Percentiles rank a stretch among this genome's conserved stretches.
Evolutionary conservation across 805 yeast genomes (phyloP).

Genomic region (Wickerhamiella spandovensis): DNA sequence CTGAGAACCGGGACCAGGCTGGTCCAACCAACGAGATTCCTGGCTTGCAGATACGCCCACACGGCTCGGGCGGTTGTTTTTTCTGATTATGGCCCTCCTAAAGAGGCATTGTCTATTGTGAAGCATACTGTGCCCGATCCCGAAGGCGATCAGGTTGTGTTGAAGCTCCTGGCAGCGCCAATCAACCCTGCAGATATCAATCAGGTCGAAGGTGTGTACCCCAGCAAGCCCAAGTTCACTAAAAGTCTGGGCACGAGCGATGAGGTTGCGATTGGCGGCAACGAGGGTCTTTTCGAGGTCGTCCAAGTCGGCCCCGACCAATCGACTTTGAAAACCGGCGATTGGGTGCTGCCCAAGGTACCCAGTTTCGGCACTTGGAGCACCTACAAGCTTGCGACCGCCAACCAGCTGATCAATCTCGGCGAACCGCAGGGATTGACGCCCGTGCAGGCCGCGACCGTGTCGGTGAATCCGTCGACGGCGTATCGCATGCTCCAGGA

Average conservation of each 20-base stretch:
- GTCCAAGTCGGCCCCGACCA: slow-evolving; percentile 52
- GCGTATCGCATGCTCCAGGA: slow-evolving; percentile 79
- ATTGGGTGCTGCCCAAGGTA: slow-evolving; percentile 71
- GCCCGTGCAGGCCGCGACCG: slow-evolving; percentile 56
- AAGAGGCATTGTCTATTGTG: slow-evolving; percentile 25
- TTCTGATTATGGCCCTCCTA: slow-evolving; percentile 46
- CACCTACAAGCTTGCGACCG: slow-evolving; percentile 48
- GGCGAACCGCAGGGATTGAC: slow-evolving; percentile 32
- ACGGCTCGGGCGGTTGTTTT: slow-evolving; percentile 40
- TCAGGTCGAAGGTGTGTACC: slow-evolving; percentile 78
- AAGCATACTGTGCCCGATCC: slow-evolving; percentile 26
- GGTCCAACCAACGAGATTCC: neutral
- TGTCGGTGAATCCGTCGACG: slow-evolving; percentile 83
- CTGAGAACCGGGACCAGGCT: neutral
- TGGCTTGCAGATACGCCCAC: slow-evolving; percentile 12
- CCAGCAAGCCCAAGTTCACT: slow-evolving; percentile 52
- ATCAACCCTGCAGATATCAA: slow-evolving; percentile 83
- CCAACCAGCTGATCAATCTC: slow-evolving; percentile 42
- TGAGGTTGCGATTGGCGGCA: slow-evolving; percentile 79
- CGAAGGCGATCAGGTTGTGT: slow-evolving; percentile 32
- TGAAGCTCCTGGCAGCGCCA: slow-evolving; percentile 66
- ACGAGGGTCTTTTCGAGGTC: slow-evolving; percentile 86
- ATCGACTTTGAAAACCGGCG: slow-evolving; percentile 43
- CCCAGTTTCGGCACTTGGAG: slow-evolving; percentile 93
- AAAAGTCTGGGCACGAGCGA: slow-evolving; percentile 35